These are phyloP conservation scores for Phytophthora pisi DNA, from an alignment of 352 stramenopile species.

Conservation along the genomic window DNA sequence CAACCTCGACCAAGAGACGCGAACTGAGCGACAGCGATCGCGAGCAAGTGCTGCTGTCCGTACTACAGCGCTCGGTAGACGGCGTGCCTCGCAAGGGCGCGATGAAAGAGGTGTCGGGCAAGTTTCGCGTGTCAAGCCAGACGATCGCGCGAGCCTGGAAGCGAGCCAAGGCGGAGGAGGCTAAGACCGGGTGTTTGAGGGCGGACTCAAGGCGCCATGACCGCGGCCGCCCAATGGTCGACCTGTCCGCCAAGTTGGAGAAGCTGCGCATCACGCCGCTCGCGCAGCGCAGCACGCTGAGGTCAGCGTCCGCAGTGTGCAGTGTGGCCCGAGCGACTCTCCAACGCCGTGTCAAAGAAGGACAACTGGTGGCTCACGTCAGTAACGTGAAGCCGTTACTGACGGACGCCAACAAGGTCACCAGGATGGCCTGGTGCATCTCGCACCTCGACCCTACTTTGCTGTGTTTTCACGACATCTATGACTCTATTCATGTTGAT, in stretches of 20 bases:
- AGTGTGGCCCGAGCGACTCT: conserved; percentile 4
- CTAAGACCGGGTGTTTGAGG: conserved; percentile 2
- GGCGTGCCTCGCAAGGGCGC: conserved; percentile 1
- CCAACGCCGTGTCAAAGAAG: background rate
- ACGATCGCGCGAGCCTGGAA: conserved; percentile 7
- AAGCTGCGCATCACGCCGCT: conserved; percentile 8
- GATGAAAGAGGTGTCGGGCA: conserved; percentile 1
- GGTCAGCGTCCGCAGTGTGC: background rate
- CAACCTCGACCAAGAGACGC: background rate
- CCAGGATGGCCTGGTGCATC: conserved; percentile 14
- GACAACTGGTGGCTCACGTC: conserved; percentile 4
- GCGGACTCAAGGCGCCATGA: conserved; percentile 1
- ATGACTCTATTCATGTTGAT: conserved; percentile 24
- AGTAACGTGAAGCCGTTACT: conserved; percentile 20
- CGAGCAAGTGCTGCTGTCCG: conserved; percentile 7
- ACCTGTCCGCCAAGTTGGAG: conserved; percentile 6
- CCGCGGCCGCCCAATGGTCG: background rate
- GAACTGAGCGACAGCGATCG: conserved; percentile 2
- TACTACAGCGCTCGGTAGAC: conserved; percentile 5
- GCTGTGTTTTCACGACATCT: conserved; percentile 6
- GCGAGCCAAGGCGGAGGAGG: conserved; percentile 3
- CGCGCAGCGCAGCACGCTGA: conserved; percentile 2
- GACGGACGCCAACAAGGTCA: conserved; percentile 17
- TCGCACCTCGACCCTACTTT: conserved; percentile 2
- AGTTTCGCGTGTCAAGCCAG: background rate